Conservation (phyloP, 371 early-diverging fungal species). For the Actinomortierella wolfii region DNA sequence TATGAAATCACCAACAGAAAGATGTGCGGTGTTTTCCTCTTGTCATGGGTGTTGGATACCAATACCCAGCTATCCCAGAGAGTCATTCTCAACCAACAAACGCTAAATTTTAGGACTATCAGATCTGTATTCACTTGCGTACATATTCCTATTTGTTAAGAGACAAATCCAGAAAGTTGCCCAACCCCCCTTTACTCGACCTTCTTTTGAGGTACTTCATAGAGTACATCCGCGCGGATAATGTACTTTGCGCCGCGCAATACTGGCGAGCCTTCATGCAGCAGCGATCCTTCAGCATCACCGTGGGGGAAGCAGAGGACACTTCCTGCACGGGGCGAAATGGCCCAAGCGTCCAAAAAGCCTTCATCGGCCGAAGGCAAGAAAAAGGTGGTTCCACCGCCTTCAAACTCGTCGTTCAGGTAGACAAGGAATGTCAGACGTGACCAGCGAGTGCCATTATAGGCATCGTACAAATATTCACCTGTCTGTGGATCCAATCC, state of each 20-base stretch:
- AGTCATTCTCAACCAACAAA: no score
- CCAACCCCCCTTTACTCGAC: no score
- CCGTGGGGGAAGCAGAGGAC: constrained; percentile 64
- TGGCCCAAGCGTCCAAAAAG: constrained; percentile 52
- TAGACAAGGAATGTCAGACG: constrained; percentile 60
- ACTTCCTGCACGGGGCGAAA: constrained; percentile 54
- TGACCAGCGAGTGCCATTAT: constrained; percentile 51
- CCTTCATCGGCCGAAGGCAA: constrained; percentile 50
- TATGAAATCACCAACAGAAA: no score
- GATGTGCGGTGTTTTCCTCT: no score
- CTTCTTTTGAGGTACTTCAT: constrained; percentile 31
- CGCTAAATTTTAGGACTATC: no score
- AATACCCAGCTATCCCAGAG: no score
- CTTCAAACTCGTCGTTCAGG: constrained; percentile 63
- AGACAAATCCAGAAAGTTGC: no score
- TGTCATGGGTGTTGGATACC: no score
- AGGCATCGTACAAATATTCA: constrained; percentile 53
- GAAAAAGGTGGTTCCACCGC: constrained; percentile 60
- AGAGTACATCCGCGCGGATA: constrained; percentile 62
- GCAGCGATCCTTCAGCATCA: constrained; percentile 52
- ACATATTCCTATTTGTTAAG: no score
- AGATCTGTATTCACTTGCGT: no score
- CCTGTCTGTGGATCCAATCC: constrained; percentile 52
- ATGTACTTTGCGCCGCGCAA: constrained; percentile 58
- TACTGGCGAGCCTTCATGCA: constrained; percentile 62